Conservation (phyloP, 2,329 filamentous ascomycete species). For the Geosmithia flava region DNA sequence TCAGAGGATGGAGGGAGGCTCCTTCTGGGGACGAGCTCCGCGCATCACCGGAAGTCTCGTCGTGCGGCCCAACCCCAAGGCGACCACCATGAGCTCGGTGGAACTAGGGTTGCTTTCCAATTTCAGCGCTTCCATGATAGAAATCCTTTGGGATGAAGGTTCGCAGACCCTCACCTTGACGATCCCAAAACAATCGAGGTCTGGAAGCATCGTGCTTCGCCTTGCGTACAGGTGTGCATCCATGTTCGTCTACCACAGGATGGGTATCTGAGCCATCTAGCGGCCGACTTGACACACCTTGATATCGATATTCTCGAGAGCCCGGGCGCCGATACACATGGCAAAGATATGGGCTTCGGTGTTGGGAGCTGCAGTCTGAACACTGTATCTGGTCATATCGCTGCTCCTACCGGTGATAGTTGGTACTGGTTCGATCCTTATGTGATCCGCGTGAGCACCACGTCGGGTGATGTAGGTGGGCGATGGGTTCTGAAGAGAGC, state of each 20-base stretch:
- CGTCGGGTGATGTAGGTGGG: constrained; percentile 30
- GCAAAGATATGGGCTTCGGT: constrained; percentile 25
- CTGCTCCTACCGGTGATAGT: constrained; percentile 15
- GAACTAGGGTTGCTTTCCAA: constrained; percentile 33
- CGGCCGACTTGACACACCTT: constrained; percentile 23
- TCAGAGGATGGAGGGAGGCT: too few relatives aligned
- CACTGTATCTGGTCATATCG: constrained; percentile 25
- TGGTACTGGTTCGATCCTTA: constrained; percentile 29
- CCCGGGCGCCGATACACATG: too few relatives aligned
- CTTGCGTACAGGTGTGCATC: constrained; percentile 34
- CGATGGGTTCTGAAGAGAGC: constrained; percentile 38
- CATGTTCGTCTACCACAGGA: constrained; percentile 33
- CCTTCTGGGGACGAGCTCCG: too few relatives aligned
- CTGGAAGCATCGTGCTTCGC: too few relatives aligned
- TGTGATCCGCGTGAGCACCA: constrained; percentile 26
- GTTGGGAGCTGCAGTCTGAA: constrained; percentile 16
- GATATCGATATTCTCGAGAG: constrained; percentile 24
- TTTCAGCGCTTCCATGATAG: too few relatives aligned
- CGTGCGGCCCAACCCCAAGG: constrained; percentile 22
- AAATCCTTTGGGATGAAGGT: too few relatives aligned
- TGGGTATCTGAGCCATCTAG: constrained; percentile 22
- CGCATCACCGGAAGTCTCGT: constrained; percentile 32
- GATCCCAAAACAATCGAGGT: too few relatives aligned
- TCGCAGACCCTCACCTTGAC: too few relatives aligned
- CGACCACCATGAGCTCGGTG: too few relatives aligned